Conservation (phyloP, 1,139 yeast genomes). For the Saccharomyces hybrid region DNA sequence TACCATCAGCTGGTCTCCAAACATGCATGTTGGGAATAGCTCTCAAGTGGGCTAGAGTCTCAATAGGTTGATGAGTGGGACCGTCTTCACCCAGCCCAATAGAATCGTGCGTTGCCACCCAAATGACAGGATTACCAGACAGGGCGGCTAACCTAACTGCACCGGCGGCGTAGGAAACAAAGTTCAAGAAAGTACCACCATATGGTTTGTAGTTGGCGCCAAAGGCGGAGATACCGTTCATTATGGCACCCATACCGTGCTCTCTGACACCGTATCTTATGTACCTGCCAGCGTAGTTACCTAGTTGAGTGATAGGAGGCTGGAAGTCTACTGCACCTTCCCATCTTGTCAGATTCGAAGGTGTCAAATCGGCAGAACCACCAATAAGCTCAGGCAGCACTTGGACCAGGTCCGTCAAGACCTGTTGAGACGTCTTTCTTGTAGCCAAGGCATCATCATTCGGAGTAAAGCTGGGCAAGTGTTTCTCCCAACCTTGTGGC, state of each 20-base stretch:
- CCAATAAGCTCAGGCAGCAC: constrained; percentile 85
- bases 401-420: constrained; percentile 55
- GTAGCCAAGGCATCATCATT: constrained; percentile 81
- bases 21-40: constrained; percentile 90
- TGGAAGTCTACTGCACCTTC: constrained; percentile 85
- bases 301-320: constrained; percentile 73
- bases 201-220: constrained; percentile 88
- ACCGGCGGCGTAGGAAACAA: constrained; percentile 96
- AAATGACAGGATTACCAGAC: constrained; percentile 85
- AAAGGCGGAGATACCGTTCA: constrained; percentile 94
- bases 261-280: constrained; percentile 98
- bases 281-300: constrained; percentile 88
- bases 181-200: constrained; percentile 98
- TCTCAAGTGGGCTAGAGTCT: constrained; percentile 95
- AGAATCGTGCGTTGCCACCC: constrained; percentile 98
- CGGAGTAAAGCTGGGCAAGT: constrained; percentile 72
- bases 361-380: constrained; percentile 98
- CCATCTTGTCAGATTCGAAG: constrained; percentile 94
- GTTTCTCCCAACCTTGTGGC: constrained; percentile 75
- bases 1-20: constrained; percentile 99
- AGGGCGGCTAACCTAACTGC: constrained; percentile 93
- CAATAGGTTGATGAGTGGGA: constrained; percentile 99
- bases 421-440: constrained; percentile 88
- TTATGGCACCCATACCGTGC: constrained; percentile 98
- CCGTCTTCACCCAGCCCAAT: constrained; percentile 99